Conservation (phyloP, 164 flowering plant species). For the Protea cynaroides region DNA sequence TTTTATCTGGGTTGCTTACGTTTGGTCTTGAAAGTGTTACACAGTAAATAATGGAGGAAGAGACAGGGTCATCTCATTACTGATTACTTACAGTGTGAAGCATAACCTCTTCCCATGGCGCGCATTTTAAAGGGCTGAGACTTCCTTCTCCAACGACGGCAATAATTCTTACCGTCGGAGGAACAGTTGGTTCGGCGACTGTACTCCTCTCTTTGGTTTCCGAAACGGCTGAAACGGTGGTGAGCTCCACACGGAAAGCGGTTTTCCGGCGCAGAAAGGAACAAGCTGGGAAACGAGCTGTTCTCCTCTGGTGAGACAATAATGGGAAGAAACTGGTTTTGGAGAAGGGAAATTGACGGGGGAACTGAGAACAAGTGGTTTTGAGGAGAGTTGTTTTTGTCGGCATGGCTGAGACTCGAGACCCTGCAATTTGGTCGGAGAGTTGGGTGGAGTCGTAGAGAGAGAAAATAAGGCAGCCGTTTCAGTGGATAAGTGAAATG, state of each 20-base stretch:
- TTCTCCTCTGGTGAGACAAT: conserved; percentile 4
- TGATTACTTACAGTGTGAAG: conserved; percentile 68
- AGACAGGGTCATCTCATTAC: too few relatives aligned
- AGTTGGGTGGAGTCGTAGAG: too few relatives aligned
- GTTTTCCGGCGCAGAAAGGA: conserved; percentile 11
- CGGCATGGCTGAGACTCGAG: background rate
- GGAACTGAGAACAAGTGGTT: conserved; percentile 6
- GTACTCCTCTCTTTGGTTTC: conserved; percentile 15
- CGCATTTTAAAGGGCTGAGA: conserved; percentile 59
- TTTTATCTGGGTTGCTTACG: too few relatives aligned
- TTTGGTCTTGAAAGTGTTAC: too few relatives aligned
- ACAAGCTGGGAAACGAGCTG: conserved; percentile 1
- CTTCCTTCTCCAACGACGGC: conserved; percentile 70
- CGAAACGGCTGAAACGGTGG: conserved; percentile 21
- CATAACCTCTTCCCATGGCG: conserved; percentile 86
- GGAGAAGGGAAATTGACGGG: conserved; percentile 6
- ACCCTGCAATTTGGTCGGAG: too few relatives aligned
- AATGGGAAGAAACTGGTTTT: conserved; percentile 2
- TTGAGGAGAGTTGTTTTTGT: conserved; percentile 11
- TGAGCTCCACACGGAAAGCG: background rate
- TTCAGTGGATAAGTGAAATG: too few relatives aligned
- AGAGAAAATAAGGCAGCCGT: too few relatives aligned
- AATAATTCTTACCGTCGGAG: conserved; percentile 47
- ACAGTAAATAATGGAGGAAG: background rate
- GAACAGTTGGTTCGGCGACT: conserved; percentile 11